A percentile compares a stretch with the other conserved stretches of the same genome.
Evolutionary conservation across 2,329 filamentous ascomycete genomes (phyloP).

Genomic region (Leptographium flavum): DNA sequence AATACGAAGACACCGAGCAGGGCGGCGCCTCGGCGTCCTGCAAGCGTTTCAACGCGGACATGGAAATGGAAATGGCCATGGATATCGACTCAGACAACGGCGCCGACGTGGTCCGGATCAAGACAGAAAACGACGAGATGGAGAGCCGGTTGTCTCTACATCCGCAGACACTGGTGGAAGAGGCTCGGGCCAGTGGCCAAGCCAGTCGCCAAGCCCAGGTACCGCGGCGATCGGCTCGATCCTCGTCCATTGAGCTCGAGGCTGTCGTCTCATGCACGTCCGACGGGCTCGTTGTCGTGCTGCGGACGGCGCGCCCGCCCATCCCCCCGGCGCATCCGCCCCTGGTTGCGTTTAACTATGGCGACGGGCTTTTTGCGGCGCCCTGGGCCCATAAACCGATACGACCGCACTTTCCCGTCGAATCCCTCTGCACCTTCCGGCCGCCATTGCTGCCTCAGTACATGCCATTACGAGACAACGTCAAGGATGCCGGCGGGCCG

Average conservation of each 20-base stretch:
- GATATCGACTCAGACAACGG: constrained; percentile 10
- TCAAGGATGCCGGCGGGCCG: constrained; percentile 36
- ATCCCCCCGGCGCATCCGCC: constrained; percentile 45
- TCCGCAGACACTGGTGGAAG: too few species aligned
- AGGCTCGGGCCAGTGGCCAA: too few species aligned
- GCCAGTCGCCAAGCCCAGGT: not conserved
- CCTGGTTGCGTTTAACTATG: constrained; percentile 28
- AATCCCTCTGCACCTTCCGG: constrained; percentile 28
- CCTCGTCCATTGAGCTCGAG: constrained; percentile 55
- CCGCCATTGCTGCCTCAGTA: constrained; percentile 28
- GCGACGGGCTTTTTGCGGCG: constrained; percentile 60
- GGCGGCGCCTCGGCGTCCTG: not conserved
- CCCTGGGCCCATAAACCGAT: constrained; percentile 64
- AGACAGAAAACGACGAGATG: constrained; percentile 9
- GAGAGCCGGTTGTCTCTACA: not conserved
- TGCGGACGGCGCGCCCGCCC: constrained; percentile 58
- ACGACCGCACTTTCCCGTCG: constrained; percentile 26
- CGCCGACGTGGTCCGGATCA: constrained; percentile 1
- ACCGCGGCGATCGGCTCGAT: constrained; percentile 13
- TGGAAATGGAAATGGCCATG: constrained; percentile 19
- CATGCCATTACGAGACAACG: constrained; percentile 28
- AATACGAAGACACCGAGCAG: constrained; percentile 25
- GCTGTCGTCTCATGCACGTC: constrained; percentile 87
- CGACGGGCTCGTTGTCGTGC: constrained; percentile 70
- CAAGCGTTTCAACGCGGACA: constrained; percentile 12